Conservation (phyloP, 768 basidiomycete genomes). For the Trametes punicea region DNA sequence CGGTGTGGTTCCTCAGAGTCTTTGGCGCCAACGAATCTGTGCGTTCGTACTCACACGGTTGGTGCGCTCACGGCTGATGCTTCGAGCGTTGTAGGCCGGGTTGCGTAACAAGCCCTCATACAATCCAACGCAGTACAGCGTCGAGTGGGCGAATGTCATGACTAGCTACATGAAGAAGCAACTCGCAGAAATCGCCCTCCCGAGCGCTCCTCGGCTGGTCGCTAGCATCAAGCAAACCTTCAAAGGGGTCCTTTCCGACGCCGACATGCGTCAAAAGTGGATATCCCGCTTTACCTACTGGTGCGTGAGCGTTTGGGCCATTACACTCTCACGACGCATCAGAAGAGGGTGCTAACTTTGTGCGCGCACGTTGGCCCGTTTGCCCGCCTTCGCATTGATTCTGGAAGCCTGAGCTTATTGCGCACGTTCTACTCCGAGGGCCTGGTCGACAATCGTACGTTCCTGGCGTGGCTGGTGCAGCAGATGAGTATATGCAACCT, state of each 20-base stretch:
- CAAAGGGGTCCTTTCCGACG: constrained; percentile 74
- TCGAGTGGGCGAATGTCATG: constrained; percentile 82
- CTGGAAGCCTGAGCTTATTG: constrained; percentile 59
- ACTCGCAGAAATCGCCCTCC: constrained; percentile 71
- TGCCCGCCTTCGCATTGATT: not conserved
- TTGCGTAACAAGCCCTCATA: constrained; percentile 76
- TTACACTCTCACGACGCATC: not conserved
- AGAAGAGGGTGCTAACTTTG: constrained; percentile 7
- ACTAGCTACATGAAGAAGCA: constrained; percentile 83
- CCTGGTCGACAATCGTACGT: constrained; percentile 73
- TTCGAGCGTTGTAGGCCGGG: constrained; percentile 48
- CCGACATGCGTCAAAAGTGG: constrained; percentile 71
- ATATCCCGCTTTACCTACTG: constrained; percentile 76
- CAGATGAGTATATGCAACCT: constrained; percentile 77
- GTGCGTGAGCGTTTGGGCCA: constrained; percentile 33
- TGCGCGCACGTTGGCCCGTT: not conserved
- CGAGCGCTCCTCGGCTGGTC: constrained; percentile 71
- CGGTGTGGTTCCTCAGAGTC: constrained; percentile 85
- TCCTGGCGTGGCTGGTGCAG: constrained; percentile 75
- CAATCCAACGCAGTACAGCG: constrained; percentile 77
- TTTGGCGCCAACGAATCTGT: constrained; percentile 88
- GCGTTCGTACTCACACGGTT: constrained; percentile 14
- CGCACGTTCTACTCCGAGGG: constrained; percentile 79
- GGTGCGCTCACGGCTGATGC: not conserved
- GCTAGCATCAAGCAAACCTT: constrained; percentile 83